Base-by-base conservation (phyloP, 139 green algal genomes). In the Chlorella sp. region DNA sequence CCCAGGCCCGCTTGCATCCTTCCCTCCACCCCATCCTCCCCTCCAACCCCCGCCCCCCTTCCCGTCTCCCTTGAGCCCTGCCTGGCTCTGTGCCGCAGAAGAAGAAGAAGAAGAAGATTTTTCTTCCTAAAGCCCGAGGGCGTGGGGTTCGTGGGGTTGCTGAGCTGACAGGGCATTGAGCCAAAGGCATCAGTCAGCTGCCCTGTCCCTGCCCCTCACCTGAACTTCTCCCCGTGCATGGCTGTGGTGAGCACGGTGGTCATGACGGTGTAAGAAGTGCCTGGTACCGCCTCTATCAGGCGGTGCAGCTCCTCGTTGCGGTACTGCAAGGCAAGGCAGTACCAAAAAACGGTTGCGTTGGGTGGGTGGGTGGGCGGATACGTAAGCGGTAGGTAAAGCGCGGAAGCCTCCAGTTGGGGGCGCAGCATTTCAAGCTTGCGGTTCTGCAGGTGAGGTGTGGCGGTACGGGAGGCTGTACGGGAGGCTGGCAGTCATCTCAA, bases 181-280 rank as follows among this genome's bases (percentile, higher is more conserved):
- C n/a, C n/a, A n/a, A n/a, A n/a, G n/a, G n/a, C n/a, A n/a, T n/a
- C n/a, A n/a, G n/a, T n/a, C 75, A 3, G 75, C 16, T 18, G 14
- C 75, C 28, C 68, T 12, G 68, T 77, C 68, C 68, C n/a, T n/a
- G 26, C 73, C 77, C 24, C 79, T 40, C 85, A 57, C 30, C 92
- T 81, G 69, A 95, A 95, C 32, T 87, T 91, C 68, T 95, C 93
- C 15, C 93, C 93, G 79, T 95, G 94, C 28, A 90, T 92, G 26
- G 92, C 93, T 12, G 89, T 93, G 34, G 92, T 95, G 30, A 68
- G 40, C 40, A 95, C 91, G 39, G 82, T 91, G 69, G 75, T 80
- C 53, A 94, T 88, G 48, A 95, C 36, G 3, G 64, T 60, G 61
- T 86, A 93, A 16, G 40, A 30, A 28, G 89, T 34, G 30, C 91